Conservation (phyloP, 2,329 filamentous ascomycete genomes). For the Ophiosphaerella herpotricha region DNA sequence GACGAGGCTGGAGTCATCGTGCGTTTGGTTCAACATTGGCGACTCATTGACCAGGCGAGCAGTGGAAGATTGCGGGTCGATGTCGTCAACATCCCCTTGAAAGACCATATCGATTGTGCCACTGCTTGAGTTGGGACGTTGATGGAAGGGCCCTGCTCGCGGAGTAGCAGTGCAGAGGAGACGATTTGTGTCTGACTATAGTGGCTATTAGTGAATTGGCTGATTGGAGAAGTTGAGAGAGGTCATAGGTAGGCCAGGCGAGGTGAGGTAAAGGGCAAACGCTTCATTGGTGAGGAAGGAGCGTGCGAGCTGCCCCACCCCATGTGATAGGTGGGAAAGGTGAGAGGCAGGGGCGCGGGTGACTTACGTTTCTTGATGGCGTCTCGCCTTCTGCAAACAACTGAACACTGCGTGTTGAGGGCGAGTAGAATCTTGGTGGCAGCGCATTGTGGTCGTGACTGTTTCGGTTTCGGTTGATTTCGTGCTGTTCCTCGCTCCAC, state of each 20-base stretch:
- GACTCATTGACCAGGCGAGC: constrained; percentile 8
- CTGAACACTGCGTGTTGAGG: constrained; percentile 23
- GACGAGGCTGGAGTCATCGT: constrained; percentile 10
- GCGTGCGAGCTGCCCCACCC: constrained; percentile 6
- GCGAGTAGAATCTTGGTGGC: constrained; percentile 40
- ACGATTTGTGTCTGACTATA: constrained; percentile 30
- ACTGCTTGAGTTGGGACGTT: constrained; percentile 16
- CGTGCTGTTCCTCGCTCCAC: constrained; percentile 18
- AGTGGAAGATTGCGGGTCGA: constrained; percentile 21
- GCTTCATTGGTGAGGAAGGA: constrained; percentile 4
- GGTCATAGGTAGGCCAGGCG: not conserved
- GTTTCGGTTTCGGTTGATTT: constrained; percentile 2
- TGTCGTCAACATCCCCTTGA: constrained; percentile 27
- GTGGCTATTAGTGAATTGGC: constrained; percentile 11
- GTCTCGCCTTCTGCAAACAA: constrained; percentile 25
- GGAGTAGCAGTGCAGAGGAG: constrained; percentile 26
- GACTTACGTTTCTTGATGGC: constrained; percentile 42
- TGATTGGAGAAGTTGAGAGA: not conserved
- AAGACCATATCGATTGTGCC: constrained; percentile 32
- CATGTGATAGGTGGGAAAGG: constrained; percentile 6
- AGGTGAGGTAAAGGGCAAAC: constrained; percentile 1
- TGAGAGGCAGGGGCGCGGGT: constrained; percentile 20
- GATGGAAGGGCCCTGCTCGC: constrained; percentile 5
- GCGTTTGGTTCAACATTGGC: constrained; percentile 3
- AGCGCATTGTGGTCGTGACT: constrained; percentile 11